phyloP scores from a whole-genome alignment of 306 rosid genomes.

The Corylus avellana region DNA sequence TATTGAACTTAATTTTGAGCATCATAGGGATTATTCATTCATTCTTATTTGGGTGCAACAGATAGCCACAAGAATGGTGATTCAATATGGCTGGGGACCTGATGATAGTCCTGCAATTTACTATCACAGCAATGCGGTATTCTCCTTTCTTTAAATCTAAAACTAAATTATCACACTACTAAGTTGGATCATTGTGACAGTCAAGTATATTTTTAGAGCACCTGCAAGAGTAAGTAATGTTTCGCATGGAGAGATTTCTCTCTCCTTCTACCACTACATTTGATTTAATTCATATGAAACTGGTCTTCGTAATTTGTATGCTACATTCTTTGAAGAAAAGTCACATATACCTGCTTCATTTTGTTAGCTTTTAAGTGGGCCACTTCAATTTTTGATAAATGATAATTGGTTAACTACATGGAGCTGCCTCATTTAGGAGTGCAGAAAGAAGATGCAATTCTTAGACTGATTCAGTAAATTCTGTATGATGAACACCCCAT shows the following conservation, averaged over 20 bases:
- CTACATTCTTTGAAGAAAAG: not conserved
- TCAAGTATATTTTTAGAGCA: conserved; percentile 2
- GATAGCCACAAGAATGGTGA: conserved; percentile 96
- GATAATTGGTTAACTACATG: not conserved
- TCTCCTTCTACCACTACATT: not conserved
- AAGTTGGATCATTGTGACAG: conserved; percentile 12
- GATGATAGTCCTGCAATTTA: conserved; percentile 97
- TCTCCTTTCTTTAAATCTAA: conserved; percentile 34
- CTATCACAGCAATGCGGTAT: conserved; percentile 79
- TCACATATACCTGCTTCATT: not conserved
- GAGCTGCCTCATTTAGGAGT: not conserved
- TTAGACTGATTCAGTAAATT: not conserved
- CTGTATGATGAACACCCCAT: not conserved
- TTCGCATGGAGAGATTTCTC: not conserved
- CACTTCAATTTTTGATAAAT: not conserved
- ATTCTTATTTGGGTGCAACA: conserved; percentile 37
- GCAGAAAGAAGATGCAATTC: not conserved
- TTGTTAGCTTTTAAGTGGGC: not conserved
- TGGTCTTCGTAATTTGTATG: not conserved
- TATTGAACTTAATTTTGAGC: conserved; percentile 6
- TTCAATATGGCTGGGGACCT: conserved; percentile 99
- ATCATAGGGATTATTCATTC: conserved; percentile 10
- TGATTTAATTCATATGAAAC: no score
- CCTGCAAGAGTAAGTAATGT: not conserved
- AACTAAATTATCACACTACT: conserved; percentile 17